These are phyloP conservation scores for Ascochyta pisi DNA, from an alignment of 2,329 filamentous ascomycete genomes.

Conservation along the genomic window DNA sequence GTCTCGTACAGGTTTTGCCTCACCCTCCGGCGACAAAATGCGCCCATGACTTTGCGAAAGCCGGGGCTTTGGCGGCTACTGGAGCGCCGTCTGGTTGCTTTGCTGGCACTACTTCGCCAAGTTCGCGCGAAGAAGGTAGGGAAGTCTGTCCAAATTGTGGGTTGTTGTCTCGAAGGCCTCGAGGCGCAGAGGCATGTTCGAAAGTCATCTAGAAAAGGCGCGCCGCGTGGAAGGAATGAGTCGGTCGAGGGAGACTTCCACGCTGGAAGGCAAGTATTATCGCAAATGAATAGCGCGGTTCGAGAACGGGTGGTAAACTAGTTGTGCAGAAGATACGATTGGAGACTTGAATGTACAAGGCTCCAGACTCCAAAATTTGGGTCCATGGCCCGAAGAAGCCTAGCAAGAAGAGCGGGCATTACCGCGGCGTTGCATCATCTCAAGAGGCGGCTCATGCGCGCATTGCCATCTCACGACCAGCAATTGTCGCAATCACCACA, in stretches of 20 bases:
- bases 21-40: conserved; percentile 93
- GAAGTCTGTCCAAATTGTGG: conserved; percentile 37
- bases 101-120: conserved; percentile 62
- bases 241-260: conserved; percentile 4
- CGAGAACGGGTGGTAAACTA: neutral
- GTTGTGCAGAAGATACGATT: neutral
- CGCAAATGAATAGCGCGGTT: neutral
- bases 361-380: conserved; percentile 5
- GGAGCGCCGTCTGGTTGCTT: conserved; percentile 49
- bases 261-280: neutral
- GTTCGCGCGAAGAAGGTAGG: conserved; percentile 64
- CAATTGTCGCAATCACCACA: conserved; percentile 1
- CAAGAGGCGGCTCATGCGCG: neutral
- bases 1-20: conserved; percentile 17
- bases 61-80: conserved; percentile 48
- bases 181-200: conserved; percentile 41
- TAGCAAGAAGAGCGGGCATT: neutral
- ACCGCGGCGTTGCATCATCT: neutral
- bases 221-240: conserved; percentile 10
- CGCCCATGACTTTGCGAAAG: conserved; percentile 79
- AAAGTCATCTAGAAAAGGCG: conserved; percentile 44
- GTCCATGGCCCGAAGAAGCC: neutral
- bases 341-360: neutral
- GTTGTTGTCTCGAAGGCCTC: conserved; percentile 36
- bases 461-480: conserved; percentile 8